phyloP scores from a whole-genome alignment of 352 stramenopile genomes.

The Globisporangium carolinianum region DNA sequence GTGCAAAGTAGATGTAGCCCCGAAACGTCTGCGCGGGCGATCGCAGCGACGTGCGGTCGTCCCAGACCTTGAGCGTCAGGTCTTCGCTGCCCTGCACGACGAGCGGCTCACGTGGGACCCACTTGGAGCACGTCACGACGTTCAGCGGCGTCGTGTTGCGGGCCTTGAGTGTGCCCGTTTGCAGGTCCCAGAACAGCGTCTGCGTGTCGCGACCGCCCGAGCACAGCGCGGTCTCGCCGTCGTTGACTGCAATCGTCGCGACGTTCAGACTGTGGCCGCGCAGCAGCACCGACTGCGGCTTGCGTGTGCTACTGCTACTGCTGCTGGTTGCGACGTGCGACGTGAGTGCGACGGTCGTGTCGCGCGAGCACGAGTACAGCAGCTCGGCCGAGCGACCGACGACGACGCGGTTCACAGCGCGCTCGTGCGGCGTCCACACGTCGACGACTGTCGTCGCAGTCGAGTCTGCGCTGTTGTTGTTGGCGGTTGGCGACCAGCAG shows the following conservation, averaged over 20 bases:
- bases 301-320: slow-evolving; percentile 3
- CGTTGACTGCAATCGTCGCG: slow-evolving; percentile 49
- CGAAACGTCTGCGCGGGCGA: slow-evolving; percentile 42
- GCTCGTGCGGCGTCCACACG: slow-evolving; percentile 41
- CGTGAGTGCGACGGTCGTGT: slow-evolving; percentile 64
- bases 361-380: slow-evolving; percentile 73
- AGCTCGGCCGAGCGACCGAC: slow-evolving; percentile 26
- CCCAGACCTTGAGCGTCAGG: slow-evolving; percentile 75
- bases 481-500: slow-evolving; percentile 20
- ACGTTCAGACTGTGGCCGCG: slow-evolving; percentile 62
- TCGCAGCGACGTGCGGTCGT: slow-evolving; percentile 43
- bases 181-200: slow-evolving; percentile 73
- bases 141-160: slow-evolving; percentile 79
- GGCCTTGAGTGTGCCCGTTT: slow-evolving; percentile 31
- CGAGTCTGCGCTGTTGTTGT: background rate
- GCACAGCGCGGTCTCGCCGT: slow-evolving; percentile 49
- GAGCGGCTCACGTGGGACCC: slow-evolving; percentile 50
- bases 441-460: slow-evolving; percentile 13
- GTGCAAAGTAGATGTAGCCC: slow-evolving; percentile 78
- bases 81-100: slow-evolving; percentile 80
- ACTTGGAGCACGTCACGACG: slow-evolving; percentile 80
- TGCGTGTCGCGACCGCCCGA: slow-evolving; percentile 78
- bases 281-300: slow-evolving; percentile 19
- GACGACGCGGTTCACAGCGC: slow-evolving; percentile 56
- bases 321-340: slow-evolving; percentile 1